Evolutionary conservation across 768 basidiomycete species (phyloP).

Genomic region (Xanthoconium stramineum): DNA sequence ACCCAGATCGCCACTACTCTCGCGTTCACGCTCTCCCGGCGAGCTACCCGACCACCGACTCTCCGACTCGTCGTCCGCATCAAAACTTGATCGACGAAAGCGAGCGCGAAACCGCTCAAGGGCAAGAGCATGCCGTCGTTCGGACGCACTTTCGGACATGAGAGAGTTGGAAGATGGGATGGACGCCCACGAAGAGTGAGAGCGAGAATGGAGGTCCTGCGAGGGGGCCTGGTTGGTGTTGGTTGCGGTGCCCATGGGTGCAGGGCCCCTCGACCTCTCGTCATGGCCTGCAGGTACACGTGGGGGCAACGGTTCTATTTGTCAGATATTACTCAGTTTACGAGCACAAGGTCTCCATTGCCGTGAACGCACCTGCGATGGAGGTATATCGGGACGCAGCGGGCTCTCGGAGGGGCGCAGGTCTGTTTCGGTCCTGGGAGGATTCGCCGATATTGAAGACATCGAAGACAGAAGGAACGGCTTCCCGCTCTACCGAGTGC

Average conservation of each 20-base stretch:
- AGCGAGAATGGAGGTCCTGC: conserved; percentile 17
- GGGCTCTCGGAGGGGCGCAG: conserved; percentile 9
- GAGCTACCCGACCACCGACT: conserved; percentile 21
- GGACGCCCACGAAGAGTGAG: conserved; percentile 29
- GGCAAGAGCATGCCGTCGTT: conserved; percentile 38
- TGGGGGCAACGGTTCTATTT: conserved; percentile 17
- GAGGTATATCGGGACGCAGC: conserved; percentile 8
- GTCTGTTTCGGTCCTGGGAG: conserved; percentile 17
- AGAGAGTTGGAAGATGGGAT: conserved; percentile 38
- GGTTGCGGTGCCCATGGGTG: conserved; percentile 7
- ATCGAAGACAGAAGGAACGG: conserved; percentile 27
- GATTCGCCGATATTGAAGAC: conserved; percentile 27
- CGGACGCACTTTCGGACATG: conserved; percentile 43
- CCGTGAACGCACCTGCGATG: conserved; percentile 10
- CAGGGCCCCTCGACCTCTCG: conserved; percentile 16
- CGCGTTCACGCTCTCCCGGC: conserved; percentile 15
- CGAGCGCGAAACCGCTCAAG: conserved; percentile 33
- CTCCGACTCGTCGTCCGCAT: conserved; percentile 25
- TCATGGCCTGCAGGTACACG: conserved; percentile 10
- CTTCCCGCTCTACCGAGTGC: conserved; percentile 20
- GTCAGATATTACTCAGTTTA: conserved; percentile 3
- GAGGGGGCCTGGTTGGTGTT: conserved; percentile 5
- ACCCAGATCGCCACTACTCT: conserved; percentile 6
- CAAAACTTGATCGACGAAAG: conserved; percentile 18
- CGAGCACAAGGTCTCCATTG: not conserved